A percentile compares a stretch with the other conserved stretches of the same genome.
These are phyloP conservation scores for Fusarium guadeloupense DNA, from an alignment of 2,329 filamentous ascomycete species.

Conservation along the genomic window DNA sequence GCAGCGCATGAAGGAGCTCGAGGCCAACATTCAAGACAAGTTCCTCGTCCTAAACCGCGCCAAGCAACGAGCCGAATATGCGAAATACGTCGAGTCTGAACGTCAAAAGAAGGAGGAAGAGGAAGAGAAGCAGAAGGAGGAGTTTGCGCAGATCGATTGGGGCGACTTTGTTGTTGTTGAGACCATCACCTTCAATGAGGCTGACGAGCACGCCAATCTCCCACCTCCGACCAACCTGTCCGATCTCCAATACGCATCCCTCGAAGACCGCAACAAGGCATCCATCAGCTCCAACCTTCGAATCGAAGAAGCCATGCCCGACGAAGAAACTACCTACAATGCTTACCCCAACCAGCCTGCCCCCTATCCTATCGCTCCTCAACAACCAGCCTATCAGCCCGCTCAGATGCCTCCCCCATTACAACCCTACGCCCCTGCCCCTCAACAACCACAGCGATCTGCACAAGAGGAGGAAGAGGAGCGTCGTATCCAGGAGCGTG, in stretches of 20 bases:
- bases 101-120: slow-evolving; percentile 90
- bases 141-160: slow-evolving; percentile 93
- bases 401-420: slow-evolving; percentile 53
- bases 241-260: slow-evolving; percentile 90
- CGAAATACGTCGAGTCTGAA: slow-evolving; percentile 83
- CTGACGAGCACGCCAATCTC: slow-evolving; percentile 85
- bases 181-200: slow-evolving; percentile 90
- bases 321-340: slow-evolving; percentile 70
- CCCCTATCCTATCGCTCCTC: slow-evolving; percentile 54
- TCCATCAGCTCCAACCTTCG: slow-evolving; percentile 83
- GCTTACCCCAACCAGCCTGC: slow-evolving; percentile 52
- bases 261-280: slow-evolving; percentile 93
- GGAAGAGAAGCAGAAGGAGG: slow-evolving; percentile 78
- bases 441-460: slow-evolving; percentile 47
- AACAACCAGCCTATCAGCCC: slow-evolving; percentile 48
- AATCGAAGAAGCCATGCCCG: slow-evolving; percentile 95
- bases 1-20: slow-evolving; percentile 75
- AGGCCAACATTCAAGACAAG: slow-evolving; percentile 79
- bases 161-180: slow-evolving; percentile 97
- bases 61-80: slow-evolving; percentile 86
- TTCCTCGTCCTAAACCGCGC: slow-evolving; percentile 82
- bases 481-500: slow-evolving; percentile 69
- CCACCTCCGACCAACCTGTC: slow-evolving; percentile 89
- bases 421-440: slow-evolving; percentile 41
- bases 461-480: slow-evolving; percentile 70